phyloP scores from a whole-genome alignment of 805 yeast species.

The Pichia gijzeniarum region DNA sequence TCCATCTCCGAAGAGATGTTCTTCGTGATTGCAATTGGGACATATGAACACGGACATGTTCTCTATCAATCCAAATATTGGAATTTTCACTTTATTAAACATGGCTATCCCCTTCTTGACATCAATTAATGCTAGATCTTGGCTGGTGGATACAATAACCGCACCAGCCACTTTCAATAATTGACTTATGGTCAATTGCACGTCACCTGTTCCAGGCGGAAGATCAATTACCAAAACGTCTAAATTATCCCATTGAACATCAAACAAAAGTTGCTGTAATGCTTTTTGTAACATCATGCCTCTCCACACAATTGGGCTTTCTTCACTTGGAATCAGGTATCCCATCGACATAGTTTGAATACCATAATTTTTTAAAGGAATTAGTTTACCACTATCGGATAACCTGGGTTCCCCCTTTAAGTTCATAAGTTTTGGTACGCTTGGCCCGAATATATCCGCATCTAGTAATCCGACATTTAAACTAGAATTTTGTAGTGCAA shows the following conservation, averaged over 20 bases:
- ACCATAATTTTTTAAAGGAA: slow-evolving; percentile 70
- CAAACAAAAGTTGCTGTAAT: slow-evolving; percentile 73
- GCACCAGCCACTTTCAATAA: slow-evolving; percentile 73
- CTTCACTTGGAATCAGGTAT: slow-evolving; percentile 57
- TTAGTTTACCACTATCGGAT: slow-evolving; percentile 42
- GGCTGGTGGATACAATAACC: slow-evolving; percentile 78
- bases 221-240: slow-evolving; percentile 72
- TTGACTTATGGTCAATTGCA: slow-evolving; percentile 77
- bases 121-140: slow-evolving; percentile 75
- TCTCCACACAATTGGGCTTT: slow-evolving; percentile 75
- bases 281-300: slow-evolving; percentile 87
- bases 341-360: slow-evolving; percentile 89
- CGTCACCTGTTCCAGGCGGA: slow-evolving; percentile 93
- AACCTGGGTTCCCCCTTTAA: slow-evolving; percentile 64
- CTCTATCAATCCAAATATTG: slow-evolving; percentile 69
- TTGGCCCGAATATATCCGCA: slow-evolving; percentile 82
- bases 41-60: slow-evolving; percentile 77
- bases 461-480: slow-evolving; percentile 64
- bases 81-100: slow-evolving; percentile 67
- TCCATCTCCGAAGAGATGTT: slow-evolving; percentile 67
- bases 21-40: slow-evolving; percentile 67
- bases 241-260: slow-evolving; percentile 64
- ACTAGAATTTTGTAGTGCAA: slow-evolving; percentile 49
- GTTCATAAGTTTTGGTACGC: slow-evolving; percentile 67
- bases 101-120: slow-evolving; percentile 74